Evolutionary conservation across 108 stramenopile genomes (phyloP).

Genomic region (Cyclotella kingstonii): DNA sequence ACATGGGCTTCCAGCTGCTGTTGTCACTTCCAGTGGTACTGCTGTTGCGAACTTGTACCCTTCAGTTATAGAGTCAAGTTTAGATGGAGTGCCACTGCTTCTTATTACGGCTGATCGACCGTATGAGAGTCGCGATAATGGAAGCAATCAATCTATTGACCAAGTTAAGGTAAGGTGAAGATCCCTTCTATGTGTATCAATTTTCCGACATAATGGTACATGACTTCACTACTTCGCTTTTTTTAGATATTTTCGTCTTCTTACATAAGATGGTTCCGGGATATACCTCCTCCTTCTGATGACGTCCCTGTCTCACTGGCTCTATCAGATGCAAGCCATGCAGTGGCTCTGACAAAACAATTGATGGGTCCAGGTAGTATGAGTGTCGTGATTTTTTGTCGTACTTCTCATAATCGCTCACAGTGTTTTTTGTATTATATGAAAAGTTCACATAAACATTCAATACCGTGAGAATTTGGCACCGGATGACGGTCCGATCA

Average conservation of each 20-base stretch:
- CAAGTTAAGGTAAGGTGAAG: conserved; percentile 65
- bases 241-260: conserved; percentile 62
- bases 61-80: conserved; percentile 78
- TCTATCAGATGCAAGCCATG: conserved; percentile 83
- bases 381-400: background rate
- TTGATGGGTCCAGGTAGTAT: conserved; percentile 53
- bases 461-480: conserved; percentile 93
- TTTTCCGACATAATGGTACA: background rate
- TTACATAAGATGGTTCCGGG: conserved; percentile 84
- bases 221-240: too few species aligned
- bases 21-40: conserved; percentile 90
- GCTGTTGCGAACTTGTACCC: conserved; percentile 93
- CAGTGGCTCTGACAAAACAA: conserved; percentile 54
- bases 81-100: conserved; percentile 81
- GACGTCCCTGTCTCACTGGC: conserved; percentile 77
- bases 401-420: conserved; percentile 3
- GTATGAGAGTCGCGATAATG: conserved; percentile 84
- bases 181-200: background rate
- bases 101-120: conserved; percentile 92
- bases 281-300: conserved; percentile 80
- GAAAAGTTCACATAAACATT: conserved; percentile 85
- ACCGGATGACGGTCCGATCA: conserved; percentile 81
- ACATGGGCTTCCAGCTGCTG: conserved; percentile 73
- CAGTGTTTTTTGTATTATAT: background rate
- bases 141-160: conserved; percentile 91